Evolutionary conservation across 176 grass and related monocot species (phyloP), one percentile per base, ranked within the genome.

Genomic region (Oryza punctata): DNA sequence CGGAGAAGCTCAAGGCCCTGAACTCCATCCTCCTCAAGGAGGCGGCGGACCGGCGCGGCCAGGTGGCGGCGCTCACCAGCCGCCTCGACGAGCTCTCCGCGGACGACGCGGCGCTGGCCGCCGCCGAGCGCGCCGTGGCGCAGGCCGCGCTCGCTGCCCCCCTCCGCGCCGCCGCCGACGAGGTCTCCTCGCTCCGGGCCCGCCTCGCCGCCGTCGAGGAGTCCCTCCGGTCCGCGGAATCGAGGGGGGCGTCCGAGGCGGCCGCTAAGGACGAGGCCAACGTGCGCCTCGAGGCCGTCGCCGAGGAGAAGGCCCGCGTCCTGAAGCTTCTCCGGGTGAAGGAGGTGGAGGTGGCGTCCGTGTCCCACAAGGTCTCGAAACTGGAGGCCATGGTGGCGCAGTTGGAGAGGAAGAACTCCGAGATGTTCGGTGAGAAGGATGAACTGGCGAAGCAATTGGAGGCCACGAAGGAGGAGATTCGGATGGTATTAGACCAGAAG

Each of bases 21-120:
- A 94, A 94, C 87, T 60, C 63, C 65, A 73, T 90, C 57, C 93
- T 94, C 75, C 35, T 90, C 69, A 88, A 87, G 93, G 85, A 94
- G 87, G 82, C 87, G 46, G 77, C 65, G 64, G 90, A 90, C 78
- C 89, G 82, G 70, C 87, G 85, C 15, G 79, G 88, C 21, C 75
- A 92, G 70, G 85, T 88, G 40, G 69, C 70, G n/a, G 73, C 63
- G 21, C 89, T 94, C 54, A 86, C 47, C 47, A 85, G 74, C 33
- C 77, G 69, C 73, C 72, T 91, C n/a, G 87, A 87, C 24, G 84
- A 84, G 73, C 41, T 94, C 75, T 54, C 90, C 13, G 35, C 76
- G 47, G 93, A 94, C 12, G 54, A 70, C 13, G 49, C 65, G 47
- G 75, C 88, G 57, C 76, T 87, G 6, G n/a, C 78, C 4, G 40